Evolutionary conservation across 1,284 basidiomycete genomes (phyloP).

Genomic region (Ceratobasidium sp.): DNA sequence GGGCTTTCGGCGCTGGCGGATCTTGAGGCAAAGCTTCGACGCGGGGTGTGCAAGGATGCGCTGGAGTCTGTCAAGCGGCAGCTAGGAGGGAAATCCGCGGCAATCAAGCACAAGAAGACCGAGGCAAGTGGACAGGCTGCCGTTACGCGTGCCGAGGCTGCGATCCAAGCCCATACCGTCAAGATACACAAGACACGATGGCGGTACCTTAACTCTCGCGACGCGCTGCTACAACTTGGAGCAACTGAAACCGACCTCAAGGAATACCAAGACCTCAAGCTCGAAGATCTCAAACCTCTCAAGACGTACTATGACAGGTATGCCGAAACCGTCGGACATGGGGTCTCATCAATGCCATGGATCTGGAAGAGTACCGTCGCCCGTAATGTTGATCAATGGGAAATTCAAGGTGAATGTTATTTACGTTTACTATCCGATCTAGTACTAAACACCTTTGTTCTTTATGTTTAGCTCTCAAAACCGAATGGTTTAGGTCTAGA

Average conservation of each 20-base stretch:
- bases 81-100: not conserved
- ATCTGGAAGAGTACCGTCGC: slow-evolving; percentile 11
- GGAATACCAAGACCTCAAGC: not conserved
- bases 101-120: not conserved
- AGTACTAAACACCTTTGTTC: not conserved
- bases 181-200: slow-evolving; percentile 14
- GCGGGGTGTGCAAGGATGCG: slow-evolving; percentile 2
- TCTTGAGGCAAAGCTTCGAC: not conserved
- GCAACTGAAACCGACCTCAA: not conserved
- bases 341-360: slow-evolving; percentile 1
- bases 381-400: not conserved
- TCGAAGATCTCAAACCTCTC: not conserved
- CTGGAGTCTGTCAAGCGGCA: slow-evolving; percentile 6
- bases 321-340: not conserved
- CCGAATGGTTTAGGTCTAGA: slow-evolving; percentile 34
- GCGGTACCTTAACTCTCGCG: slow-evolving; percentile 7
- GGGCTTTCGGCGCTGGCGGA: not conserved
- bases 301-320: not conserved
- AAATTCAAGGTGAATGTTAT: not conserved
- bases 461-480: slow-evolving; percentile 18
- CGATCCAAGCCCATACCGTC: not conserved
- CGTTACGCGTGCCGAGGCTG: not conserved
- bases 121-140: not conserved
- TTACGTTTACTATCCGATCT: not conserved
- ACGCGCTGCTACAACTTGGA: slow-evolving; percentile 7